Evolutionary conservation across 1,284 basidiomycete genomes (phyloP), one percentile per base, ranked within the genome.

Genomic region (Sporisorium sorghi): DNA sequence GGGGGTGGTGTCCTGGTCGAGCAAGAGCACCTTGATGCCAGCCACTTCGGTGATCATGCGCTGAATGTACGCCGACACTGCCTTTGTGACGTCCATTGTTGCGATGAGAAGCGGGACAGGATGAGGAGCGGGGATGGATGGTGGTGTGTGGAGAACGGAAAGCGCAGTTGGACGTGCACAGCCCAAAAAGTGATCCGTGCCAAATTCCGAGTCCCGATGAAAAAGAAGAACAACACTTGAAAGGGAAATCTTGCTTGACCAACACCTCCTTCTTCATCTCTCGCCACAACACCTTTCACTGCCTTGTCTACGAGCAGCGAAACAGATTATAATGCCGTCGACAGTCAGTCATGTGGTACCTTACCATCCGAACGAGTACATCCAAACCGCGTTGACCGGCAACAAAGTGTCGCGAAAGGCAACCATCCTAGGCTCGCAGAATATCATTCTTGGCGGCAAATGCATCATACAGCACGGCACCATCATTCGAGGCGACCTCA

Each of bases 401-500:
- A 93, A 95, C 87, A 95, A 95, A 85, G 94, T 98, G 53, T 97
- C 94, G 35, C 90, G 94, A 49, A 90, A 92, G 72, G 93, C 94
- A 10, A 91, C 90, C n/a, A 97, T 99, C 77, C 89, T 91, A 44
- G 97, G 97, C 10, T 93, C 94, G 8, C 91, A 94, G 83, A 97
- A 98, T 84, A 99, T 99, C 83, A 93, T 98, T 66, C 90, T 99
- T 3, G 94, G 93, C 35, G 97, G 96, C 42, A 98, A 98, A 86
- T 96, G 93, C 5, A 93, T 99, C 84, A 96, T 99, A 58, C 91
- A 94, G 14, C 91, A 89, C 54, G 89, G 90, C 59, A 91, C 91
- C 14, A 92, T 97, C 62, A 91, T 97, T 58, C 90, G 94, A 47
- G 94, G 94, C 0, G 94, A 97, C 83, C 86, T 97, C 46, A 87